A percentile compares a stretch with the other conserved stretches of the same genome.
phyloP scores from a whole-genome alignment of 2,329 filamentous ascomycete species.

The Alternaria atra region DNA sequence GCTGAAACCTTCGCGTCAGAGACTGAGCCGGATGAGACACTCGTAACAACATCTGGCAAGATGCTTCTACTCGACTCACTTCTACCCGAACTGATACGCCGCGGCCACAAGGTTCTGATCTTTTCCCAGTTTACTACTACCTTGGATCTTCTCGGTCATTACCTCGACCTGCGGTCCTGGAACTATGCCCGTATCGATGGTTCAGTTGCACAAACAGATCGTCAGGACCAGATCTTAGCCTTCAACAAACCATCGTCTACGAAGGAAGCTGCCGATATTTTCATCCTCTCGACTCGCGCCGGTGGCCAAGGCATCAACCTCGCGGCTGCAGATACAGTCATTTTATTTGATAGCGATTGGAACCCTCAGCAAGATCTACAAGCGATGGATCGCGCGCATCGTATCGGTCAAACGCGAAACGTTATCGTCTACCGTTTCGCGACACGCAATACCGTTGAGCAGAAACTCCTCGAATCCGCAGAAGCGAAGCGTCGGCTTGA shows the following conservation, averaged over 20 bases:
- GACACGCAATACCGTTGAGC: constrained; percentile 91
- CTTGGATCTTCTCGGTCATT: constrained; percentile 88
- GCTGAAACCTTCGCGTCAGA: constrained; percentile 58
- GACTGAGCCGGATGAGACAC: constrained; percentile 73
- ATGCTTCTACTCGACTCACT: constrained; percentile 93
- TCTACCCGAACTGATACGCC: constrained; percentile 75
- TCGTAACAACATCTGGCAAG: constrained; percentile 90
- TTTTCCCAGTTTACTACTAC: constrained; percentile 98
- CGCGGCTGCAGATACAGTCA: constrained; percentile 88
- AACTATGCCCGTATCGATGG: constrained; percentile 90
- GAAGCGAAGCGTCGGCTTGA: constrained; percentile 92
- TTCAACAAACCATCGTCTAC: constrained; percentile 55
- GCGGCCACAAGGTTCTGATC: constrained; percentile 89
- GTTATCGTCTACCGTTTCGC: constrained; percentile 94
- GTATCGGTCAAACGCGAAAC: constrained; percentile 90
- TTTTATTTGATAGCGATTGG: constrained; percentile 90
- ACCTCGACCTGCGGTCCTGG: constrained; percentile 82
- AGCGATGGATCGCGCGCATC: constrained; percentile 92
- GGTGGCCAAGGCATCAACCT: constrained; percentile 97
- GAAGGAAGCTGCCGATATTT: constrained; percentile 67
- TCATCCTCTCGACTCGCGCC: constrained; percentile 87
- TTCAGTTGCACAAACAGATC: constrained; percentile 73
- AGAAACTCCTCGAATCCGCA: constrained; percentile 83
- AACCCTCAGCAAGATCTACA: constrained; percentile 98
- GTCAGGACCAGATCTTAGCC: constrained; percentile 59